Evolutionary conservation across 2,329 filamentous ascomycete genomes (phyloP).

Genomic region (Furcasterigmium sp.): DNA sequence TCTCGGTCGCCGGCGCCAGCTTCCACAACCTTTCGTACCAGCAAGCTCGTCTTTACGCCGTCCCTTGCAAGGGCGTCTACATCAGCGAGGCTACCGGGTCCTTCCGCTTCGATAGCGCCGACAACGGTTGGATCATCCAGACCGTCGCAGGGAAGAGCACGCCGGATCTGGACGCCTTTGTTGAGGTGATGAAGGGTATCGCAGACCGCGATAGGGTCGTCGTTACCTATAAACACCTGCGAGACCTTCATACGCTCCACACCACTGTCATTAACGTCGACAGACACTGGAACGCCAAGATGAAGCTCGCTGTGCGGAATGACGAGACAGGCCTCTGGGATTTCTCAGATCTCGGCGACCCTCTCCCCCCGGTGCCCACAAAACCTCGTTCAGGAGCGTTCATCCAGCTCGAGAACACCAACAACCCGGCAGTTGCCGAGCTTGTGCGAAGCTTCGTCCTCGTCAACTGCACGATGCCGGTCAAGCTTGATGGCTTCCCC

Average conservation of each 20-base stretch:
- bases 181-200: constrained; percentile 84
- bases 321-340: constrained; percentile 91
- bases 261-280: constrained; percentile 91
- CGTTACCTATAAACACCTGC: constrained; percentile 90
- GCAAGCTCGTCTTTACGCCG: constrained; percentile 91
- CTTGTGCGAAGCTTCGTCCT: constrained; percentile 93
- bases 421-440: constrained; percentile 84
- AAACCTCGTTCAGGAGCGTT: constrained; percentile 79
- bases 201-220: constrained; percentile 81
- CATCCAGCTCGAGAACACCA: constrained; percentile 83
- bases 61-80: constrained; percentile 87
- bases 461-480: constrained; percentile 84
- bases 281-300: constrained; percentile 92
- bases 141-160: constrained; percentile 89
- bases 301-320: constrained; percentile 88
- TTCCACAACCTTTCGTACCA: constrained; percentile 98
- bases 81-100: constrained; percentile 93
- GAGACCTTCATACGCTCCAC: constrained; percentile 90
- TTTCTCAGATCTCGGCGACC: constrained; percentile 77
- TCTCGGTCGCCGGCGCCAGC: constrained; percentile 86
- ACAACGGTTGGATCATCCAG: constrained; percentile 91
- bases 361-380: constrained; percentile 69
- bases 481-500: constrained; percentile 97
- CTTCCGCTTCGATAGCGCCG: constrained; percentile 86
- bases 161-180: constrained; percentile 80